Evolutionary conservation across 495 filamentous ascomycete species (phyloP).

Genomic region (Talaromyces trachyspermus): DNA sequence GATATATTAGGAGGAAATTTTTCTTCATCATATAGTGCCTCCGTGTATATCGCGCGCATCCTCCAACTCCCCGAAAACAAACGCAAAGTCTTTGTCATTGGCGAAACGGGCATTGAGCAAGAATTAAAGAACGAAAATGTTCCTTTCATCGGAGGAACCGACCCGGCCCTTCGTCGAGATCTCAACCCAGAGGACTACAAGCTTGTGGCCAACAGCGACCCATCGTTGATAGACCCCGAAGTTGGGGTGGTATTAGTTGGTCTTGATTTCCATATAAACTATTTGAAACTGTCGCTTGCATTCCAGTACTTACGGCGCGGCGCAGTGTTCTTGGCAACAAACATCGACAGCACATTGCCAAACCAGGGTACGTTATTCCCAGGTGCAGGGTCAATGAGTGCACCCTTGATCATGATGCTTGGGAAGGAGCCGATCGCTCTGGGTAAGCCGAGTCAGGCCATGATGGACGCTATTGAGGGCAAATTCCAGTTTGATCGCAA

Average conservation of each 20-base stretch:
- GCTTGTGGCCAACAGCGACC: constrained; percentile 59
- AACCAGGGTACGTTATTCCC: constrained; percentile 76
- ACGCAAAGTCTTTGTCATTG: constrained; percentile 89
- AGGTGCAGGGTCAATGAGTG: constrained; percentile 77
- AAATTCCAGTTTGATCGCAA: constrained; percentile 83
- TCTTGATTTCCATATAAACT: constrained; percentile 88
- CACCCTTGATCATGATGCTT: constrained; percentile 72
- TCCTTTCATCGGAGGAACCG: constrained; percentile 80
- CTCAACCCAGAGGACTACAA: constrained; percentile 74
- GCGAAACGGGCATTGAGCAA: constrained; percentile 84
- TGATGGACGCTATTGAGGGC: constrained; percentile 99
- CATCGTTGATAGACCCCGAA: constrained; percentile 67
- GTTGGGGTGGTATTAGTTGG: constrained; percentile 86
- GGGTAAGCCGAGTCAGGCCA: constrained; percentile 93
- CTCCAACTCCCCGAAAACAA: constrained; percentile 65
- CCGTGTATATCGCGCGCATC: constrained; percentile 94
- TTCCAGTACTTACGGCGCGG: constrained; percentile 78
- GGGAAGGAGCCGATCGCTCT: constrained; percentile 62
- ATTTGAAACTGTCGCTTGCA: constrained; percentile 77
- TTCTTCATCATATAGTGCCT: constrained; percentile 91
- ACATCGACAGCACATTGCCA: constrained; percentile 82
- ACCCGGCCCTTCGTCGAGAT: constrained; percentile 66
- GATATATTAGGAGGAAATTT: constrained; percentile 97
- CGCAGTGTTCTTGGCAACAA: constrained; percentile 90
- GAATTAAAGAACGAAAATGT: constrained; percentile 74